Evolutionary conservation across 2,329 filamentous ascomycete species (phyloP).

Genomic region (Trichoderma koningiopsis): DNA sequence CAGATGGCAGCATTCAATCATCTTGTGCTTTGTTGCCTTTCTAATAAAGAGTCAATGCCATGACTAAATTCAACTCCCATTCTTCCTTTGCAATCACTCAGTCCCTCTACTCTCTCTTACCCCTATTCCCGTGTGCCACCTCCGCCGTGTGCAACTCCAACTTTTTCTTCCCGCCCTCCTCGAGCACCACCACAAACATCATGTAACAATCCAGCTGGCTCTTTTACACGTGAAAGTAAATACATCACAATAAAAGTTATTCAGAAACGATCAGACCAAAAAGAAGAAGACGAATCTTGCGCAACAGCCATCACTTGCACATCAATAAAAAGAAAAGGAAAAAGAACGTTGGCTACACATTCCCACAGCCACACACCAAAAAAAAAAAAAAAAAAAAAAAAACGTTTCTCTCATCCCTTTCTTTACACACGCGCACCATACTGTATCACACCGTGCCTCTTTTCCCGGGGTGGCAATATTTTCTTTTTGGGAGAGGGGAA

Average conservation of each 20-base stretch:
- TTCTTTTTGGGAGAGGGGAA: too few species aligned
- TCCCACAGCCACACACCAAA: too few species aligned
- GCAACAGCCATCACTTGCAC: background rate
- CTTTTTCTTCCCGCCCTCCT: background rate
- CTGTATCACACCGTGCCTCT: background rate
- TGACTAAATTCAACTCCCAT: background rate
- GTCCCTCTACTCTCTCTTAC: background rate
- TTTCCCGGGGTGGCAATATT: background rate
- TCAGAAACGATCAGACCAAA: background rate
- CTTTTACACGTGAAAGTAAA: background rate
- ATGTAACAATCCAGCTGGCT: background rate
- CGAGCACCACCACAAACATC: background rate
- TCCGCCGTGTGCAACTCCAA: constrained; percentile 21
- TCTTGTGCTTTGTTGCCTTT: background rate
- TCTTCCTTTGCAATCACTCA: background rate
- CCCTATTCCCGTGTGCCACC: constrained; percentile 14
- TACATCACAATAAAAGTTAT: background rate
- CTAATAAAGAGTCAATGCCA: background rate
- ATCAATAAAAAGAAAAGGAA: background rate
- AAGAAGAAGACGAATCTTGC: background rate
- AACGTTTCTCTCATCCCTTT: background rate
- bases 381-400: background rate
- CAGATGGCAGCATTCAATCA: background rate
- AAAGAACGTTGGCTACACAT: too few species aligned
- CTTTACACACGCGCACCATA: background rate